A percentile compares a stretch with the other conserved stretches of the same genome.
These are phyloP conservation scores for Penicillium parvum DNA, from an alignment of 495 filamentous ascomycete species.

Conservation along the genomic window DNA sequence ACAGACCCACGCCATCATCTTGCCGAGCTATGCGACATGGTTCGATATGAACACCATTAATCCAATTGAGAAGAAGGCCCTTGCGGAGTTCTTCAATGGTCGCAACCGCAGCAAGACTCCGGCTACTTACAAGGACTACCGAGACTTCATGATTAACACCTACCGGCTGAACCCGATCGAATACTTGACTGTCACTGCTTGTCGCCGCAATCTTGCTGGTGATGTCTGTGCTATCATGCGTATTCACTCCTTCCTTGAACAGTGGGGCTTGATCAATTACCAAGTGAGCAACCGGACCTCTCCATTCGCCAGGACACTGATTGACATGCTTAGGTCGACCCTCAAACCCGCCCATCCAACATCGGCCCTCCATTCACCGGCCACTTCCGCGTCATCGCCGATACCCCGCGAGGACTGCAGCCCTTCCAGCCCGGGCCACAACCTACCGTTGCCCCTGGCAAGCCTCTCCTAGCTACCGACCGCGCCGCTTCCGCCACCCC, in stretches of 20 bases:
- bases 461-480: conserved; percentile 64
- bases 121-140: conserved; percentile 97
- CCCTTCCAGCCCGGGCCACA: conserved; percentile 87
- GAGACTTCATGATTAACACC: conserved; percentile 99
- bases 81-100: conserved; percentile 97
- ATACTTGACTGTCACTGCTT: conserved; percentile 97
- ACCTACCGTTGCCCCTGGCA: conserved; percentile 67
- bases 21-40: conserved; percentile 95
- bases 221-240: conserved; percentile 99
- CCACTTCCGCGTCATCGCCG: conserved; percentile 90
- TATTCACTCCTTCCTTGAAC: conserved; percentile 96
- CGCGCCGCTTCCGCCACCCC: conserved; percentile 68
- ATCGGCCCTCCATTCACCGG: conserved; percentile 96
- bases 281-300: conserved; percentile 54
- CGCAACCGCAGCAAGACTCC: conserved; percentile 97
- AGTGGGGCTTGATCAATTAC: conserved; percentile 98
- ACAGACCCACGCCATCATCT: conserved; percentile 89
- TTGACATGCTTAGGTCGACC: conserved; percentile 68
- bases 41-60: conserved; percentile 96
- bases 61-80: conserved; percentile 79
- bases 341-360: conserved; percentile 88
- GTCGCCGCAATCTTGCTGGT: conserved; percentile 88
- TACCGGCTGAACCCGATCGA: conserved; percentile 93
- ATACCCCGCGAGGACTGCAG: conserved; percentile 92
- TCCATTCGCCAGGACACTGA: neutral